A percentile compares a stretch with the other conserved stretches of the same genome.
These are phyloP conservation scores for Tuber magnatum DNA, from an alignment of 495 filamentous ascomycete genomes.

Conservation along the genomic window DNA sequence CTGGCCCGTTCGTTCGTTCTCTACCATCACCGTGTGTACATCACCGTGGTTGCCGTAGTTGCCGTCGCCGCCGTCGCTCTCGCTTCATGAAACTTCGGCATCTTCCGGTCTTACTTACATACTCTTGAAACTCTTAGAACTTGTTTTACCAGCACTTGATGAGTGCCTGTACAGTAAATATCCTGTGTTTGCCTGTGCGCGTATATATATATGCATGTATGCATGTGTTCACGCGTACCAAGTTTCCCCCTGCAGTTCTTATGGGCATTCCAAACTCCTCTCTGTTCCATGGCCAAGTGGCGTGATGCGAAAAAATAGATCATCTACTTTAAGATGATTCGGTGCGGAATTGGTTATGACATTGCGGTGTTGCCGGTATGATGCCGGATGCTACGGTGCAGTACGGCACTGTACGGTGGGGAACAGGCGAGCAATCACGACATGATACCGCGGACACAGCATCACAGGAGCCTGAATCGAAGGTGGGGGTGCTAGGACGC, in stretches of 20 bases:
- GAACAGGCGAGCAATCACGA: background rate
- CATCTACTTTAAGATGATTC: background rate
- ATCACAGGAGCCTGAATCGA: background rate
- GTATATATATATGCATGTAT: background rate
- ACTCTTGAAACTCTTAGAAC: background rate
- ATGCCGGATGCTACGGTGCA: background rate
- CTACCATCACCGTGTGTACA: background rate
- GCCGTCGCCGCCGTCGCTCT: background rate
- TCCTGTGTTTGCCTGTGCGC: background rate
- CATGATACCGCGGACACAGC: background rate
- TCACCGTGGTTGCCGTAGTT: background rate
- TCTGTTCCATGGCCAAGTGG: background rate
- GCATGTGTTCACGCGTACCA: background rate
- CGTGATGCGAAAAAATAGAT: background rate
- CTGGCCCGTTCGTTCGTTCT: background rate
- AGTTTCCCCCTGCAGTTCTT: background rate
- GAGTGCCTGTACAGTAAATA: background rate
- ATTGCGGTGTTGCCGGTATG: background rate
- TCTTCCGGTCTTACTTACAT: background rate
- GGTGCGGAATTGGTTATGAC: background rate
- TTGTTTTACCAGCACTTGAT: background rate
- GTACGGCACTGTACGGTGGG: too few relatives aligned
- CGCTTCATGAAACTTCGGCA: background rate
- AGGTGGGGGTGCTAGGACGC: background rate
- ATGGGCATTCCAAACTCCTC: background rate